Conservation (phyloP, 345 rosid species). For the Hibiscus mutabilis region DNA sequence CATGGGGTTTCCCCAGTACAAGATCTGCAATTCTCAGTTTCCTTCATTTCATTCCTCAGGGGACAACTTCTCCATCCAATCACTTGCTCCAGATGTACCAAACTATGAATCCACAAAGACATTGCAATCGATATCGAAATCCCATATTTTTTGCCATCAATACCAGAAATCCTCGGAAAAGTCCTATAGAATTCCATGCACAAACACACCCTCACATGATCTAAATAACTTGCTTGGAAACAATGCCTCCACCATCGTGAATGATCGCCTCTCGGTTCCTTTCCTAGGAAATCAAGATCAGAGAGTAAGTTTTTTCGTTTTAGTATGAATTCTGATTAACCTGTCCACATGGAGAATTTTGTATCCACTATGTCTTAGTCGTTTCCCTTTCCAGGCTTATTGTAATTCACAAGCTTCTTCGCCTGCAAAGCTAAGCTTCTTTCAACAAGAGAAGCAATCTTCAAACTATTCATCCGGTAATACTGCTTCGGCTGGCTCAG, state of each 20-base stretch:
- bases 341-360: conserved; percentile 8
- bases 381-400: not conserved
- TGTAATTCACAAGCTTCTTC: not conserved
- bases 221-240: conserved; percentile 9
- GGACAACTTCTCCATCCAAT: conserved; percentile 14
- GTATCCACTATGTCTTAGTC: conserved; percentile 13
- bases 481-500: conserved; percentile 21
- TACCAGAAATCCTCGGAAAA: conserved; percentile 11
- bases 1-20: conserved; percentile 42
- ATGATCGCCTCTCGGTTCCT: conserved; percentile 19
- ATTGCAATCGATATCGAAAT: conserved; percentile 18
- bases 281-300: conserved; percentile 38
- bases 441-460: conserved; percentile 8
- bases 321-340: not conserved
- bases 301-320: conserved; percentile 29
- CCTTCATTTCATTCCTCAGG: conserved; percentile 15
- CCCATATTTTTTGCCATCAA: conserved; percentile 17
- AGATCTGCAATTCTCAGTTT: conserved; percentile 18
- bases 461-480: conserved; percentile 5
- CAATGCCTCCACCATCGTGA: conserved; percentile 3
- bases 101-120: conserved; percentile 19
- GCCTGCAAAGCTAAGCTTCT: not conserved
- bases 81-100: conserved; percentile 16
- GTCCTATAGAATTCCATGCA: conserved; percentile 7
- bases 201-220: not conserved